Evolutionary conservation across 2,329 filamentous ascomycete species (phyloP), one percentile per base, ranked within the genome.

Genomic region (Ilyonectria mors-panacis): DNA sequence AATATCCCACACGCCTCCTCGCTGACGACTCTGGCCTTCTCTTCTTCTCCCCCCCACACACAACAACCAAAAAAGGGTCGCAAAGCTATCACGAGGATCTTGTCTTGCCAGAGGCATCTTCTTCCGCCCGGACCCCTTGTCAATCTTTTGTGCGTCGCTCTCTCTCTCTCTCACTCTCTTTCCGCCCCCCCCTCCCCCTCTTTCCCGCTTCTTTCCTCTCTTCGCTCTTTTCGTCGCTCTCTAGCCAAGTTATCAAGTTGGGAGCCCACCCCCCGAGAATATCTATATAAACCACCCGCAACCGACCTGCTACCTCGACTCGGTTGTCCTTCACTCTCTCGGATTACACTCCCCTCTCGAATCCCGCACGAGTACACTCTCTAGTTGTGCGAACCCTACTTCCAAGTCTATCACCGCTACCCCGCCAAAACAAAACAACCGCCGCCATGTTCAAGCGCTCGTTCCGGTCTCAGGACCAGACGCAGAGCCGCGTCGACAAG

Each of bases 401-500:
- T n/a, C 17, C 6, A 26, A 65, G 59, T 56, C 48, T 21, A 48
- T n/a, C 54, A 57, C 26, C 5, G 26, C 26, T 26, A 47, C 59
- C 55, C 65, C 64, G 65, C 67, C 64, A 66, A 63, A 26, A 23
- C 55, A 65, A 65, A 69, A 69, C 65, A 13, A 74, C 81, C 81
- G 81, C 81, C 80, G 79, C 80, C 82, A 97, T 97, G 94, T 97
- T 97, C 88, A 97, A 94, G 86, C 94, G 94, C 81, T 95, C 94
- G 79, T 95, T 96, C 85, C 88, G 91, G 81, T 91, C 92, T 75
- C 92, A 91, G 82, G 92, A 95, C 77, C 81, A 81, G 75, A 77
- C 78, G 74, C 80, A 79, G 73, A 78, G 77, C 83, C 93, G 94
- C 79, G 93, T 95, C 82, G 93, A 94, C 85, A 98, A 97, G 90